Base-by-base conservation (phyloP, 106 monocot genomes). In the Dendrobium nobile region DNA sequence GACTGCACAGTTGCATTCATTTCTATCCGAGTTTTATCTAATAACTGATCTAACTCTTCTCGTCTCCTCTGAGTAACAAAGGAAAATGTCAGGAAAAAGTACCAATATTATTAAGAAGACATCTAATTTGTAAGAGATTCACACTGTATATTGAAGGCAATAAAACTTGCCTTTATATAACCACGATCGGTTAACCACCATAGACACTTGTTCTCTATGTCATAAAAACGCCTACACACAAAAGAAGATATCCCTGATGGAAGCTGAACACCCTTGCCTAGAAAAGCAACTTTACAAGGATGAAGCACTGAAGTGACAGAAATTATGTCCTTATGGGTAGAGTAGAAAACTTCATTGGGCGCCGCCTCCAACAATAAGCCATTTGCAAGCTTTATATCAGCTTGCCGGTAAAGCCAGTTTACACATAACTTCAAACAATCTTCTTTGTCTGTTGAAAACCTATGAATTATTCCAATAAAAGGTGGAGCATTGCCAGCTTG, bases 111-210 rank as follows among this genome's bases (percentile, higher is more conserved):
- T 44, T 16, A 6, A 70, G 11, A 61, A 59, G 48, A 2, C 20
- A 47, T 75, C 20, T 26, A 76, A 19, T 41, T 44, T 75, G 18
- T 41, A 43, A 20, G 31, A 20, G 44, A 19, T 54, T 17, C 54
- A 13, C 9, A 54, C 0, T n/a, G 44, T 2, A 44, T 75, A 7
- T 75, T 43, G 6, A 75, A 13, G 15, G 9, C 8, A 45, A 4
- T 47, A 70, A 44, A 44, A 79, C 85, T 92, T 89, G 95, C 97
- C 88, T 92, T 92, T 27, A 95, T 89, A 82, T 92, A 98, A 87
- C 95, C 97, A 85, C 92, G 85, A 82, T 98, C 95, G 47, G 92
- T 98, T 78, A 95, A 74, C 94, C 92, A 95, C 94, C 95, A 98
- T 84, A 98, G 91, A 86, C 97, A 95, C 88, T 89, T 95, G 83